These are phyloP conservation scores for Favolaschia claudopus DNA, from an alignment of 768 basidiomycete species.

Conservation along the genomic window DNA sequence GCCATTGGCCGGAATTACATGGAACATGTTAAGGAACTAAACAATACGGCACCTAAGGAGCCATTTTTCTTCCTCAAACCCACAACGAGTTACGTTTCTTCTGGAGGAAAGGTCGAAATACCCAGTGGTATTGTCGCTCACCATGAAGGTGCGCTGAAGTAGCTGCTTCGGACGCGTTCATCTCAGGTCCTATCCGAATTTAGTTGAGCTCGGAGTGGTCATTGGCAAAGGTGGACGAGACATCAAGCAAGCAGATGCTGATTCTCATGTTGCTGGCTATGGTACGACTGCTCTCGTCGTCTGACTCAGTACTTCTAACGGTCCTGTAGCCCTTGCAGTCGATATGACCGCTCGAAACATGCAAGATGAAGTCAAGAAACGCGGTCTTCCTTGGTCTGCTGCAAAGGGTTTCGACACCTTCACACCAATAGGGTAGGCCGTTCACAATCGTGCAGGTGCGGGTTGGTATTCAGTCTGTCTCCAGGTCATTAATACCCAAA, in stretches of 20 bases:
- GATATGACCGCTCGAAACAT: conserved; percentile 97
- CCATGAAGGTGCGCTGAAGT: conserved; percentile 75
- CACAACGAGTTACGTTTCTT: conserved; percentile 84
- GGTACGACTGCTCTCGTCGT: conserved; percentile 56
- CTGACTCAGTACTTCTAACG: not conserved
- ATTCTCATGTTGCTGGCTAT: conserved; percentile 89
- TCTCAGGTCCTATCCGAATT: conserved; percentile 9
- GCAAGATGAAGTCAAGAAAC: conserved; percentile 91
- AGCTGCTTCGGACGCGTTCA: too few relatives aligned
- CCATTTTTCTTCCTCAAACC: conserved; percentile 99
- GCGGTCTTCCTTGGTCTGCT: conserved; percentile 96
- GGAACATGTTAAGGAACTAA: conserved; percentile 91
- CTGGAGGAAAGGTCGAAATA: conserved; percentile 85
- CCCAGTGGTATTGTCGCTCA: conserved; percentile 86
- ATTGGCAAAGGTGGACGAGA: conserved; percentile 90
- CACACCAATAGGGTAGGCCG: conserved; percentile 82
- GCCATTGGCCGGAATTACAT: conserved; percentile 96
- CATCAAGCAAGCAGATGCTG: conserved; percentile 75
- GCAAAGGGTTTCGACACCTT: conserved; percentile 98
- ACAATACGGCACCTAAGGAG: conserved; percentile 88
- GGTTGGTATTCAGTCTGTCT: not conserved
- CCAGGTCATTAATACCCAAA: conserved; percentile 84
- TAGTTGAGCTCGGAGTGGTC: conserved; percentile 96
- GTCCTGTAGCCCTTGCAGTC: conserved; percentile 78
- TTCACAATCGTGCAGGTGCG: not conserved